Evolutionary conservation across 805 yeast species (phyloP).

Genomic region (Cyberlindnera nakhonratchasimensis): DNA sequence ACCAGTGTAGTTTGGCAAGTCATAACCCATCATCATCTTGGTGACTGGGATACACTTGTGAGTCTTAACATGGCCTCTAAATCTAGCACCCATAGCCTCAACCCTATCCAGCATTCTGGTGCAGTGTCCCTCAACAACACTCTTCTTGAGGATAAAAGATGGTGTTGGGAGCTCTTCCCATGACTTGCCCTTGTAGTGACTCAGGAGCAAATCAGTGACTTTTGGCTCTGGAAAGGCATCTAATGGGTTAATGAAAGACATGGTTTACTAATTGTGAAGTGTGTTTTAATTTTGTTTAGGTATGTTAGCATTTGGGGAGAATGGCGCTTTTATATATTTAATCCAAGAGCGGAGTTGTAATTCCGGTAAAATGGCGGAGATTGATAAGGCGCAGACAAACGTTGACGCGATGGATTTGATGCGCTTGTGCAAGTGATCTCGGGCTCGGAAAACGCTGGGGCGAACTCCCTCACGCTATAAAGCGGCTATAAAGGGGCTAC

Average conservation of each 20-base stretch:
- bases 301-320: no score
- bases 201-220: conserved; percentile 14
- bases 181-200: conserved; percentile 38
- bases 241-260: conserved; percentile 18
- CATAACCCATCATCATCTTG: conserved; percentile 48
- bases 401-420: neutral
- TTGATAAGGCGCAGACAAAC: neutral
- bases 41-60: conserved; percentile 67
- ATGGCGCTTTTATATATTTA: no score
- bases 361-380: neutral
- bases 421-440: neutral
- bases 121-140: conserved; percentile 38
- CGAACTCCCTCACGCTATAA: no score
- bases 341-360: neutral
- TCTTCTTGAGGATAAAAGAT: conserved; percentile 45
- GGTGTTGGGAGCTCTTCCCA: conserved; percentile 57
- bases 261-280: no score
- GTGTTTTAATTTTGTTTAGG: no score
- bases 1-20: conserved; percentile 29
- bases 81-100: conserved; percentile 35
- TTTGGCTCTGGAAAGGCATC: conserved; percentile 18
- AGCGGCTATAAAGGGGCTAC: no score
- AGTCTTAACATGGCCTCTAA: conserved; percentile 75
- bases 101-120: conserved; percentile 46
- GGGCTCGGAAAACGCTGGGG: neutral